Base-by-base conservation (phyloP, 2,329 filamentous ascomycete genomes). In the Emergomyces africanus region DNA sequence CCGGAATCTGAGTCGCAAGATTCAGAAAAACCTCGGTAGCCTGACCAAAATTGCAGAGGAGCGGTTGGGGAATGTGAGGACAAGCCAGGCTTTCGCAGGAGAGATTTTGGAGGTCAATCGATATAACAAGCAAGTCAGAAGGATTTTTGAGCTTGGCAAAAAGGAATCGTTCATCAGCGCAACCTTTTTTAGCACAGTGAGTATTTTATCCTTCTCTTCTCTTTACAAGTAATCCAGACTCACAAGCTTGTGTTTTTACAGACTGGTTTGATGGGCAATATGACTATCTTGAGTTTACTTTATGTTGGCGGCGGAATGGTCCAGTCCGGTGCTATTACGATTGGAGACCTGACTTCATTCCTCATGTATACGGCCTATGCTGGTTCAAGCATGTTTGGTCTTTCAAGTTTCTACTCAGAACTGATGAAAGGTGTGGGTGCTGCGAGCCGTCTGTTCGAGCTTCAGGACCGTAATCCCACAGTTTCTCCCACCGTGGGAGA, bases 341-440 rank as follows among this genome's bases (percentile, higher is more conserved):
- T 97, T 54, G 94, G 94, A 66, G 92, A 99, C 64, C 76, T 99
- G 49, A 95, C 94, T 0, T 95, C 90, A 0, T 99, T 99, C 74
- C 82, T 99, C 77, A 97, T 99, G 92, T 99, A 97, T 73, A 95
- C 91, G 2, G 92, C 89, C 3, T 97, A 86, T 66, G 84, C 84
- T 57, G 84, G 84, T 20, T 94, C 89, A 54, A 95, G 89, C 73
- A 82, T 99, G 63, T 96, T 97, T 66, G 94, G 94, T 3, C 79
- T 99, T 1, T 96, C 90, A 3, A 90, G 89, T 59, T 99, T 99
- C 75, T 99, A 96, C 74, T 96, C 91, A 0, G 94, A 99, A 71
- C 80, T 99, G 62, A 99, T 99, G 94, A 99, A 99, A 74, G 95
- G 95, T 48, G 92, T 96, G 3, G 94, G 95, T 67, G 94, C 94